phyloP scores from a whole-genome alignment of 495 filamentous ascomycete species.

The Podospora australis region DNA sequence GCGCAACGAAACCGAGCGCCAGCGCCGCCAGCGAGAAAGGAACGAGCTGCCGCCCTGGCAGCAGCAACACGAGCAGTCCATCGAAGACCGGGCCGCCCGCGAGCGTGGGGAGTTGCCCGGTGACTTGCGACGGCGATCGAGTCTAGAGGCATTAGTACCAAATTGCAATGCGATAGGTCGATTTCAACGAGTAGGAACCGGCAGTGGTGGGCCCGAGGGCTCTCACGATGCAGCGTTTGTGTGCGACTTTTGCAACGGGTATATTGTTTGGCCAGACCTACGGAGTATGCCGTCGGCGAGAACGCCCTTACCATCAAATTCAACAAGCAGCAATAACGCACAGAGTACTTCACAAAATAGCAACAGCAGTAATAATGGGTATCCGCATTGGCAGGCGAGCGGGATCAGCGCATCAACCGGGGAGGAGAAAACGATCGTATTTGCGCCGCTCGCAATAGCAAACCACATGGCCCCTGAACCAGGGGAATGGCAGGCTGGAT shows the following conservation, averaged over 20 bases:
- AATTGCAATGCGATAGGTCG: slow-evolving; percentile 33
- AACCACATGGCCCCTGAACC: slow-evolving; percentile 39
- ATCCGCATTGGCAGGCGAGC: slow-evolving; percentile 28
- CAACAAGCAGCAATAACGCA: not conserved
- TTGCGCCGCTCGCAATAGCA: slow-evolving; percentile 42
- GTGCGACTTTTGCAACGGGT: slow-evolving; percentile 46
- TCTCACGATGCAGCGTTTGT: slow-evolving; percentile 37
- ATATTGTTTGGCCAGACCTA: slow-evolving; percentile 42
- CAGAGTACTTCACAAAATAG: not conserved
- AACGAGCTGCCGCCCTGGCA: slow-evolving; percentile 14
- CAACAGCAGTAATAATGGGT: slow-evolving; percentile 5
- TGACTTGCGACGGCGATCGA: slow-evolving; percentile 4
- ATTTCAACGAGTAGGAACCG: slow-evolving; percentile 34
- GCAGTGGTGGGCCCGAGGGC: slow-evolving; percentile 2
- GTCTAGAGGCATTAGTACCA: slow-evolving; percentile 32
- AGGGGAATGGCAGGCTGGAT: slow-evolving; percentile 36
- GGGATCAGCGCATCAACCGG: slow-evolving; percentile 13
- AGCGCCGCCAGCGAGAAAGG: slow-evolving; percentile 7
- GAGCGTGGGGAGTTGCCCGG: slow-evolving; percentile 5
- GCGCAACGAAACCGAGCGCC: slow-evolving; percentile 16
- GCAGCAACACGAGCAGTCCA: slow-evolving; percentile 6
- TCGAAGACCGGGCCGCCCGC: not conserved
- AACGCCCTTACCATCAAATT: slow-evolving; percentile 10
- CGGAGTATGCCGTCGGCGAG: slow-evolving; percentile 33
- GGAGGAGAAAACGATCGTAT: slow-evolving; percentile 39